These are phyloP conservation scores for Hygrocybe punicea DNA, from an alignment of 768 basidiomycete genomes.

Conservation along the genomic window DNA sequence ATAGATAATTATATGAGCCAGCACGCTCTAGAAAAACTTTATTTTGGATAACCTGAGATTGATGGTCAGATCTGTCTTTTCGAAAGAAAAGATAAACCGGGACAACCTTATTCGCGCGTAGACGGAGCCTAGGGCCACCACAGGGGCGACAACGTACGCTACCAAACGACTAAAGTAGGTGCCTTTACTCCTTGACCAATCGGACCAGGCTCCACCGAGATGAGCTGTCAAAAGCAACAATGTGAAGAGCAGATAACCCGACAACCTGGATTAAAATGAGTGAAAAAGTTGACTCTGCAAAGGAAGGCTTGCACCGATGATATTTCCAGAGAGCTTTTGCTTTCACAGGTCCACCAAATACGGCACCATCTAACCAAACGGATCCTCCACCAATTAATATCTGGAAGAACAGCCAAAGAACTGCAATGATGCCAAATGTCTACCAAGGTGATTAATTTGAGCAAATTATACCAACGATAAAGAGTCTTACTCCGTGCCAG, in stretches of 20 bases:
- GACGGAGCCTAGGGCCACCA: slow-evolving; percentile 43
- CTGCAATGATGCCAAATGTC: slow-evolving; percentile 62
- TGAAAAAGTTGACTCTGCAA: neutral
- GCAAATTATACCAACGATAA: neutral
- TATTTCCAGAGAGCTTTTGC: slow-evolving; percentile 83
- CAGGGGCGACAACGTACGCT: slow-evolving; percentile 55
- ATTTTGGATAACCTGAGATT: slow-evolving; percentile 65
- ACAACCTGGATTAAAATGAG: slow-evolving; percentile 43
- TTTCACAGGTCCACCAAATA: slow-evolving; percentile 67
- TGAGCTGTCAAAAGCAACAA: slow-evolving; percentile 58
- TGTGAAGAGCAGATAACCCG: slow-evolving; percentile 69
- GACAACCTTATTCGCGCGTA: slow-evolving; percentile 53
- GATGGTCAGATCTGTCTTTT: neutral
- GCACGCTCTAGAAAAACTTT: slow-evolving; percentile 49
- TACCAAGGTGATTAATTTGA: slow-evolving; percentile 20
- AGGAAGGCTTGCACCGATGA: slow-evolving; percentile 52
- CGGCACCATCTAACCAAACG: slow-evolving; percentile 68
- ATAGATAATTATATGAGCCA: no score
- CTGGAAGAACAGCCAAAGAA: slow-evolving; percentile 62
- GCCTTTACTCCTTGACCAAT: slow-evolving; percentile 48
- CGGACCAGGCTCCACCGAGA: slow-evolving; percentile 69
- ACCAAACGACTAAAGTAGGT: slow-evolving; percentile 41
- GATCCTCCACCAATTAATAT: slow-evolving; percentile 64
- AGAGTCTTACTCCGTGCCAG: slow-evolving; percentile 66
- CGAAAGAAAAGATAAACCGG: neutral